Evolutionary conservation across 495 filamentous ascomycete species (phyloP).

Genomic region (Physcia stellaris): DNA sequence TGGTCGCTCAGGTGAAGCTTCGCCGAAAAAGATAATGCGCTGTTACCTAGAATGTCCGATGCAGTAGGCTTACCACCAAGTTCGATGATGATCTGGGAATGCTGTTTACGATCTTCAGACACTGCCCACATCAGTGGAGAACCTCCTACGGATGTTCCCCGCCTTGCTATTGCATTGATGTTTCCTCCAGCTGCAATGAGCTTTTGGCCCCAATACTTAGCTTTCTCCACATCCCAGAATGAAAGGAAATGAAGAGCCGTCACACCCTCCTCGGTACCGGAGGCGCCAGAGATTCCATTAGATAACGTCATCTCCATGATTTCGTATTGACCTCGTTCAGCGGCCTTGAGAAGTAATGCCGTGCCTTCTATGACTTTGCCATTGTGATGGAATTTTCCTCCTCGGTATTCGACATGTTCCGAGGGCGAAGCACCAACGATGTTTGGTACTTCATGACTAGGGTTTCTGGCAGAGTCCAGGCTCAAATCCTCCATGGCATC

Average conservation of each 20-base stretch:
- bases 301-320: conserved; percentile 8
- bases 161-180: conserved; percentile 15
- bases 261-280: conserved; percentile 14
- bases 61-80: conserved; percentile 16
- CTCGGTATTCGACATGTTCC: neutral
- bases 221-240: conserved; percentile 11
- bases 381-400: neutral
- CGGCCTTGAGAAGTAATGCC: conserved; percentile 9
- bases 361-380: neutral
- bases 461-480: neutral
- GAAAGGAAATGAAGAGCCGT: conserved; percentile 17
- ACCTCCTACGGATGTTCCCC: conserved; percentile 15
- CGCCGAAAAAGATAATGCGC: conserved; percentile 16
- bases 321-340: conserved; percentile 14
- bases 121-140: conserved; percentile 19
- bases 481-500: neutral
- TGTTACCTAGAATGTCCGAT: conserved; percentile 7
- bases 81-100: conserved; percentile 13
- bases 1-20: conserved; percentile 13
- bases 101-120: conserved; percentile 12
- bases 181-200: conserved; percentile 19
- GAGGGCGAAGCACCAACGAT: neutral
- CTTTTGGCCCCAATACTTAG: conserved; percentile 11
- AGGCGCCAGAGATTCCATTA: conserved; percentile 2
- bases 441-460: neutral